These are phyloP conservation scores for Chaetomiaceae sp. DNA, from an alignment of 2,329 filamentous ascomycete species.

Conservation along the genomic window DNA sequence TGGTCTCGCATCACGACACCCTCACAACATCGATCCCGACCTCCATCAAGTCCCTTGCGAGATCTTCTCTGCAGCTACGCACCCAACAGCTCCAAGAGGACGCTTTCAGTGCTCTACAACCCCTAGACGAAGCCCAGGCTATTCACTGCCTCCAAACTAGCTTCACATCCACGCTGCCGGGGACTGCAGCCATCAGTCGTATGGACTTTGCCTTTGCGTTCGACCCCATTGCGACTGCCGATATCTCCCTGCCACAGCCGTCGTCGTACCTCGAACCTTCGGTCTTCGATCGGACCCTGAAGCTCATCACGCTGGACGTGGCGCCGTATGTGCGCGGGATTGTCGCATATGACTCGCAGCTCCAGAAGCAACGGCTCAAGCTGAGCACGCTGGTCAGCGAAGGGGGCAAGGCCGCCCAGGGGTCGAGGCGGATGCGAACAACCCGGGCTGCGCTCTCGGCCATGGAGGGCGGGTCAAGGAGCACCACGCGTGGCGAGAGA, in stretches of 20 bases:
- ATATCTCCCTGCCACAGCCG: slow-evolving; percentile 31
- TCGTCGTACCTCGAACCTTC: slow-evolving; percentile 56
- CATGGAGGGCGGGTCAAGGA: slow-evolving; percentile 61
- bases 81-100: slow-evolving; percentile 8
- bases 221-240: slow-evolving; percentile 52
- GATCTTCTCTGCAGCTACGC: slow-evolving; percentile 27
- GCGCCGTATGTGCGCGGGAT: slow-evolving; percentile 90
- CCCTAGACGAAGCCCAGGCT: slow-evolving; percentile 33
- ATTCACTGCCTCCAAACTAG: slow-evolving; percentile 37
- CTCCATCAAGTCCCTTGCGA: slow-evolving; percentile 32
- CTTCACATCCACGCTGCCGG: slow-evolving; percentile 28
- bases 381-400: slow-evolving; percentile 52
- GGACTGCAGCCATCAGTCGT: slow-evolving; percentile 36
- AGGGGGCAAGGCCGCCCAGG: slow-evolving; percentile 33
- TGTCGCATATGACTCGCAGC: slow-evolving; percentile 65
- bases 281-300: slow-evolving; percentile 68
- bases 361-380: slow-evolving; percentile 61
- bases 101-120: slow-evolving; percentile 17
- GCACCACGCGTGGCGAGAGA: slow-evolving; percentile 56
- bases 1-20: slow-evolving; percentile 30
- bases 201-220: slow-evolving; percentile 55
- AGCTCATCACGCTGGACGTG: slow-evolving; percentile 66
- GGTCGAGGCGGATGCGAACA: slow-evolving; percentile 50
- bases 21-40: slow-evolving; percentile 31
- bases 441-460: slow-evolving; percentile 66